Evolutionary conservation across 2,329 filamentous ascomycete genomes (phyloP), one percentile per base, ranked within the genome.

Genomic region (Pestalotiopsis sp.): DNA sequence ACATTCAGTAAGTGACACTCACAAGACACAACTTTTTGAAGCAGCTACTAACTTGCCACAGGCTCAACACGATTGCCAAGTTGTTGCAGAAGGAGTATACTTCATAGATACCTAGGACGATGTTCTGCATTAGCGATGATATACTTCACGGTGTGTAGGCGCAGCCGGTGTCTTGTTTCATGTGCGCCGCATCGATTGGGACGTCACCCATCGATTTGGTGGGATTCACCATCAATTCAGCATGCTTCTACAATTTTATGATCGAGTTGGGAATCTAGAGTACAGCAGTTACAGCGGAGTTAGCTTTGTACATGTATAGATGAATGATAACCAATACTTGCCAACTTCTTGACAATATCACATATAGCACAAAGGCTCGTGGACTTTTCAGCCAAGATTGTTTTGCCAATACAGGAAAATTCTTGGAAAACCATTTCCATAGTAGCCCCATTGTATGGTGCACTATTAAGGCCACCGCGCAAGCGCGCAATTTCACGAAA

Each of bases 41-140:
- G 4, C 20, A 52, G 6, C 6, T 14, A 64, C 75, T 81, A 74
- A 82, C 73, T 17, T 25, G n/a, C 38, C 63, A 4, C 63, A 87
- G 86, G 76, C 80, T 90, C 65, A 90, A 90, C 80, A 90, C 88
- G 9, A 90, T 90, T 70, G 88, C 88, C 73, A 90, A 90, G 82
- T 72, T 87, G 65, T 78, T 90, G 70, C 87, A 90, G 78, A 90
- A 90, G 81, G 83, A 90, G 73, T 90, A 90, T 76, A 89, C 86
- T 17, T 70, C 73, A 17, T 84, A 76, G 17, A 20, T 52, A 52
- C 17, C 45, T 52, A n/a, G 20, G 20, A 17, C 57, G 57, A 14
- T 31, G 17, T 59, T 59, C 27, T 59, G 57, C 57, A 36, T 59
- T 36, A 59, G 57, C 23, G 57, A 59, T 27, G 57, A 59, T 59